phyloP scores from a whole-genome alignment of 179 eudicot genomes.

The Vitellaria paradoxa region DNA sequence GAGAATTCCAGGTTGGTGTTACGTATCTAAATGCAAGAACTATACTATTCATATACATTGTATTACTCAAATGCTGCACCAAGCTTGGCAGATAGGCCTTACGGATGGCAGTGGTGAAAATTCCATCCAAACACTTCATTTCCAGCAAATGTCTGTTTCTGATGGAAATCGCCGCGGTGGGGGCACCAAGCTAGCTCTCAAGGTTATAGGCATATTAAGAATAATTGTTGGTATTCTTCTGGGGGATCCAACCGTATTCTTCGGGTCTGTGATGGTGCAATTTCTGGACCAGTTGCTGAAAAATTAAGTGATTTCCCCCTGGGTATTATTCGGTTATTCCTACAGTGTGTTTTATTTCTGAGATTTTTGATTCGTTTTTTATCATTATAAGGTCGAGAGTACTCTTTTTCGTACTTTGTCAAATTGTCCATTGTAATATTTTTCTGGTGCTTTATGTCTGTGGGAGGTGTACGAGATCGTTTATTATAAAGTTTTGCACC shows the following conservation, averaged over 20 bases:
- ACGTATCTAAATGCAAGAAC: slow-evolving; percentile 18
- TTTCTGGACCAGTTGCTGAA: too few relatives aligned
- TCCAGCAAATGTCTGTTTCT: neutral
- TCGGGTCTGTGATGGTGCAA: neutral
- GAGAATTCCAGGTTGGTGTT: slow-evolving; percentile 23
- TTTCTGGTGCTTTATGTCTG: too few relatives aligned
- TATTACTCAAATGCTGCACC: slow-evolving; percentile 17
- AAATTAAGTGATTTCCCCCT: too few relatives aligned
- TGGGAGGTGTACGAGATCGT: too few relatives aligned
- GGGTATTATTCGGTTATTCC: too few relatives aligned
- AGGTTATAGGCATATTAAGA: neutral
- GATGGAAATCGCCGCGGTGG: neutral
- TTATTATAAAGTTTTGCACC: too few relatives aligned
- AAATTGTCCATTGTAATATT: too few relatives aligned
- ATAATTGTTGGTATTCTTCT: neutral
- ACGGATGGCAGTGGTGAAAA: neutral
- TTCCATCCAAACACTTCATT: neutral
- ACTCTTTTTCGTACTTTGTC: too few relatives aligned
- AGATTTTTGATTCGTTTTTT: too few relatives aligned
- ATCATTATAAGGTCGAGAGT: too few relatives aligned
- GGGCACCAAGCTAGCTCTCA: too few relatives aligned
- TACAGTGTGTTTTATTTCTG: too few relatives aligned
- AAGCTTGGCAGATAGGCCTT: slow-evolving; percentile 20
- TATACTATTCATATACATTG: slow-evolving; percentile 30
- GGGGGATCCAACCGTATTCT: neutral